Percentiles rank a stretch among this genome's conserved stretches.
Conservation (phyloP, 108 stramenopile genomes). For the Chaetoceros muelleri region DNA sequence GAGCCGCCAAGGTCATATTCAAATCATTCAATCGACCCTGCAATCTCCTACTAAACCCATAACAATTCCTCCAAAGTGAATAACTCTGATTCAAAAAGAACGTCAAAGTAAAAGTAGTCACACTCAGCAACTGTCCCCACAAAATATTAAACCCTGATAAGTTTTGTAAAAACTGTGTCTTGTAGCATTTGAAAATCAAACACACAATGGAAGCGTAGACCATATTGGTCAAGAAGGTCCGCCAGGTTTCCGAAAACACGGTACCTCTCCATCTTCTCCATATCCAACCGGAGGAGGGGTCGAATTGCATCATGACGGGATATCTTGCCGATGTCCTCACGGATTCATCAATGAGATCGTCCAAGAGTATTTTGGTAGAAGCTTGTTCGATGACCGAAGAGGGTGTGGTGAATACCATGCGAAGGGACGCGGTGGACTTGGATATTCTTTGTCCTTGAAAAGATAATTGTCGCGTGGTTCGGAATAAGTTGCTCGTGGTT, state of each 20-base stretch:
- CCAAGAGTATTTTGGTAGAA: conserved; percentile 77
- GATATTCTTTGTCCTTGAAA: too few species aligned
- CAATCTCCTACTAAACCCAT: conserved; percentile 57
- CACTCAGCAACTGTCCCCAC: conserved; percentile 73
- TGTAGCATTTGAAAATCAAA: conserved; percentile 16
- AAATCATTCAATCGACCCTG: conserved; percentile 87
- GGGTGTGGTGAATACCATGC: conserved; percentile 81
- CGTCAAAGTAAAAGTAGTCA: conserved; percentile 83
- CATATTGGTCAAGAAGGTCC: conserved; percentile 56
- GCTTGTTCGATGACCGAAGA: conserved; percentile 79
- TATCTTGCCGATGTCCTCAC: conserved; percentile 59
- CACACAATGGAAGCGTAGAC: conserved; percentile 38
- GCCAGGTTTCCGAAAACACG: conserved; percentile 80
- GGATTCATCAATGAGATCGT: conserved; percentile 74
- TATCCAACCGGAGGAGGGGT: conserved; percentile 64
- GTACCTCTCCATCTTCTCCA: conserved; percentile 87
- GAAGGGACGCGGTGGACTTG: too few species aligned
- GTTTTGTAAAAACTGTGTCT: conserved; percentile 9
- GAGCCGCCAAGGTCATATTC: conserved; percentile 72
- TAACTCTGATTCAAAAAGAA: conserved; percentile 89
- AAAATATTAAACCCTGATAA: conserved; percentile 61
- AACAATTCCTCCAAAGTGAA: conserved; percentile 81
- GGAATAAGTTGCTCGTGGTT: too few species aligned
- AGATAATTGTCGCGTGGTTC: too few species aligned
- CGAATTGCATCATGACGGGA: conserved; percentile 84